Base-by-base conservation (phyloP, 441 rosid species). In the Eutrema salsugineum region DNA sequence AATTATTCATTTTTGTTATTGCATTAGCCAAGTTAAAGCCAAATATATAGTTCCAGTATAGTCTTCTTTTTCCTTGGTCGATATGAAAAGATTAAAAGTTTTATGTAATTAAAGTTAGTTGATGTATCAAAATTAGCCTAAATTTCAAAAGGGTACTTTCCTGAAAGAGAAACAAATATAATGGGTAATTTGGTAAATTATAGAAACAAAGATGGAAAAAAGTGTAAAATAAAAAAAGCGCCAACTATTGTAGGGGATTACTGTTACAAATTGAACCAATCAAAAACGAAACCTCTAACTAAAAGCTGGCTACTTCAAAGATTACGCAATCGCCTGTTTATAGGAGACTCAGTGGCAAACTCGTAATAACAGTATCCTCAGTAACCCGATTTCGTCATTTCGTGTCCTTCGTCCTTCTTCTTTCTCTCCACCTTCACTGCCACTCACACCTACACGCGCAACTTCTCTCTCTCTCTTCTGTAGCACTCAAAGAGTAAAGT, bases 321-420 rank as follows among this genome's bases (percentile, higher is more conserved):
- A 59, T 48, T 8, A 46, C 59, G 66, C 40, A 40, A 36, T 73
- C 55, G 62, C 40, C 20, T 19, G 28, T 39, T 40, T 66, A 20
- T 19, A 50, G 56, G 53, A 22, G n/a, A 48, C 43, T 10, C 19
- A 68, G 78, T 74, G 75, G 79, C 54, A 75, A 10, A 2, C 1
- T 20, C 75, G 86, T 80, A 55, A 80, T 81, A 77, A 59, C n/a
- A 0, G 0, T 1, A 3, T 33, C 11, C 16, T 6, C 6, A 6
- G 12, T 5, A 11, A n/a, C 66, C 70, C 72, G 11, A 55, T 66
- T 35, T 24, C 30, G 91, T 82, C 75, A 83, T 84, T 86, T 73
- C 70, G 5, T 0, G 0, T 8, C 5, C 42, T 20, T 63, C 56
- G 53, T 70, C 60, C 46, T 47, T 67, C 78, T 63, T 46, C 78